Conservation (phyloP, 2,329 filamentous ascomycete species). For the Cercospora janseana region DNA sequence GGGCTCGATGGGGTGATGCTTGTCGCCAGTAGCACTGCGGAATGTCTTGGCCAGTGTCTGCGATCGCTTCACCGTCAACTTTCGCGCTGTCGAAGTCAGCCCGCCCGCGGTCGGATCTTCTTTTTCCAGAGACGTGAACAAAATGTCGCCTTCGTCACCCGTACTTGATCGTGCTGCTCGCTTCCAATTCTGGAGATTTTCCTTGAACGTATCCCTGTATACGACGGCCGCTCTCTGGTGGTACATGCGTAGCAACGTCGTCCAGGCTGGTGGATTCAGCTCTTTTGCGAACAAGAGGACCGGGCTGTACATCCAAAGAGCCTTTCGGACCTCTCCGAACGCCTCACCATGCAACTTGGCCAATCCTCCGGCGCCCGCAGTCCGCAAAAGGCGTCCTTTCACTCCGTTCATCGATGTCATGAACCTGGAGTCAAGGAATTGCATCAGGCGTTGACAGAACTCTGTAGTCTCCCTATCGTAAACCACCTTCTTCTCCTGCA, state of each 20-base stretch:
- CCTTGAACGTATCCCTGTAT: constrained; percentile 79
- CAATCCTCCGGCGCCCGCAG: constrained; percentile 41
- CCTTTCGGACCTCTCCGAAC: constrained; percentile 67
- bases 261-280: constrained; percentile 78
- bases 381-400: constrained; percentile 40
- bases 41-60: constrained; percentile 78
- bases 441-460: constrained; percentile 76
- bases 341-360: constrained; percentile 63
- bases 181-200: constrained; percentile 73
- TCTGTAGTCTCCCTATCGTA: constrained; percentile 72
- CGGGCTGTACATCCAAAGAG: constrained; percentile 84
- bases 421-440: constrained; percentile 80
- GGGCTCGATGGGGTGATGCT: constrained; percentile 58
- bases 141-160: constrained; percentile 49
- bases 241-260: constrained; percentile 74
- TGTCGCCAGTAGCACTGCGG: constrained; percentile 64
- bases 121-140: constrained; percentile 90
- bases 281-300: constrained; percentile 86
- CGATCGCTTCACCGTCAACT: constrained; percentile 89
- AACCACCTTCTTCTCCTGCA: constrained; percentile 90
- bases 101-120: constrained; percentile 62
- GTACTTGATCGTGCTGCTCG: constrained; percentile 32
- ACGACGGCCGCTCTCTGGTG: constrained; percentile 71
- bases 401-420: constrained; percentile 64
- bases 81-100: constrained; percentile 72